phyloP scores from a whole-genome alignment of 805 yeast genomes.

The Vanderwaltozyma tropicalis region DNA sequence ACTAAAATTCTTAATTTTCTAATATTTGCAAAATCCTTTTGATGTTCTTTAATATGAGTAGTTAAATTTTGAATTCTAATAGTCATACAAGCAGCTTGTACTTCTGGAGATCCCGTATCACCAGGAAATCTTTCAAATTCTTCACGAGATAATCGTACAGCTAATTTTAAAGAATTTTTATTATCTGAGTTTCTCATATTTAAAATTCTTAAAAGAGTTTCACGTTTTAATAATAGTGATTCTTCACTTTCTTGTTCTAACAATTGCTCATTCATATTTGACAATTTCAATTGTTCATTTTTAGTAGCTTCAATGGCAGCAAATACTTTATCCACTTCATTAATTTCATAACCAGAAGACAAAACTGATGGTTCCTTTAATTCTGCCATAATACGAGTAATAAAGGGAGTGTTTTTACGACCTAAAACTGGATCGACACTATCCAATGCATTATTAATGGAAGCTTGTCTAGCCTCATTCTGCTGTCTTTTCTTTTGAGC shows the following conservation, averaged over 20 bases:
- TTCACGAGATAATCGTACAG: slow-evolving; percentile 52
- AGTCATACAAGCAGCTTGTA: slow-evolving; percentile 87
- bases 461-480: slow-evolving; percentile 28
- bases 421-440: slow-evolving; percentile 83
- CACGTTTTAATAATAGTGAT: slow-evolving; percentile 49
- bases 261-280: slow-evolving; percentile 18
- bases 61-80: slow-evolving; percentile 69
- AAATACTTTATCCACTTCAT: slow-evolving; percentile 64
- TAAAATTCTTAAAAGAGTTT: slow-evolving; percentile 60
- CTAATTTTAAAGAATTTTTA: slow-evolving; percentile 46
- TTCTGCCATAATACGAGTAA: slow-evolving; percentile 56
- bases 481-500: slow-evolving; percentile 27
- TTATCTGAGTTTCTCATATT: slow-evolving; percentile 61
- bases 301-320: slow-evolving; percentile 40
- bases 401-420: slow-evolving; percentile 50
- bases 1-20: slow-evolving; percentile 72
- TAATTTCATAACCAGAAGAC: slow-evolving; percentile 46
- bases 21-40: slow-evolving; percentile 62
- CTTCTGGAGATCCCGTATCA: slow-evolving; percentile 92
- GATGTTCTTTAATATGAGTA: slow-evolving; percentile 57
- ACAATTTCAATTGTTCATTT: slow-evolving; percentile 17
- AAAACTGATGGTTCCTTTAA: slow-evolving; percentile 55
- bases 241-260: slow-evolving; percentile 19
- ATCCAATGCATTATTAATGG: slow-evolving; percentile 22
- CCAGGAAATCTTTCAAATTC: slow-evolving; percentile 81